Evolutionary conservation across 2,329 filamentous ascomycete genomes (phyloP).

Genomic region (Nannizziopsis barbatae): DNA sequence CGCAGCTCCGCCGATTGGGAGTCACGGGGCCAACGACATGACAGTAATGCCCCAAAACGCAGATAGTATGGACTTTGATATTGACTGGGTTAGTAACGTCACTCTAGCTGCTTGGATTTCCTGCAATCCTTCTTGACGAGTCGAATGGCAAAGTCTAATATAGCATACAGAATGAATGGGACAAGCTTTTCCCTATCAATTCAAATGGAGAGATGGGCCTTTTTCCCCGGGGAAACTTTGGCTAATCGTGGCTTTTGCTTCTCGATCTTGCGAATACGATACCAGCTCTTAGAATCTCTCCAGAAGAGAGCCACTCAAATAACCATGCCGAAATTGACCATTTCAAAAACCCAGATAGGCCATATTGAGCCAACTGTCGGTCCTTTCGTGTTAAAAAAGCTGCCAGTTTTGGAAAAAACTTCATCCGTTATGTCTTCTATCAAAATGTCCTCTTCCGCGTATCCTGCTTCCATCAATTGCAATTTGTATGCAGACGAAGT

Average conservation of each 20-base stretch:
- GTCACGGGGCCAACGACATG: background rate
- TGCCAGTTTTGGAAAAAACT: constrained; percentile 43
- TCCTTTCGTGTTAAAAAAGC: constrained; percentile 34
- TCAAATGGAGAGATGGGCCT: constrained; percentile 36
- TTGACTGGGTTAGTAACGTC: constrained; percentile 52
- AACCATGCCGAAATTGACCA: constrained; percentile 16
- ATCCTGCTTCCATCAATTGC: constrained; percentile 41
- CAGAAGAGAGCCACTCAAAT: constrained; percentile 14
- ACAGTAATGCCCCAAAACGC: background rate
- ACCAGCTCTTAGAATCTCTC: constrained; percentile 14
- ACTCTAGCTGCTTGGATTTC: background rate
- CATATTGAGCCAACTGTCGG: constrained; percentile 25
- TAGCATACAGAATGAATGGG: constrained; percentile 25
- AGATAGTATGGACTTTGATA: constrained; percentile 36
- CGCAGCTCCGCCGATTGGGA: constrained; percentile 12
- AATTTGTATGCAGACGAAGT: constrained; percentile 37
- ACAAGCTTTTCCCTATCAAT: constrained; percentile 28
- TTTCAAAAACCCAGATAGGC: constrained; percentile 22
- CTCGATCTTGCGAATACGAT: constrained; percentile 14
- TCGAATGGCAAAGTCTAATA: no score
- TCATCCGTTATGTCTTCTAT: constrained; percentile 43
- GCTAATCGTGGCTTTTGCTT: background rate
- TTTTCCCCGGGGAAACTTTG: constrained; percentile 31
- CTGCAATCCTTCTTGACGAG: background rate
- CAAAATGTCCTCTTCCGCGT: constrained; percentile 32